A percentile compares a stretch with the other conserved stretches of the same genome.
Conservation (phyloP, 1,284 basidiomycete species). For the Mrakiaceae sp. region DNA sequence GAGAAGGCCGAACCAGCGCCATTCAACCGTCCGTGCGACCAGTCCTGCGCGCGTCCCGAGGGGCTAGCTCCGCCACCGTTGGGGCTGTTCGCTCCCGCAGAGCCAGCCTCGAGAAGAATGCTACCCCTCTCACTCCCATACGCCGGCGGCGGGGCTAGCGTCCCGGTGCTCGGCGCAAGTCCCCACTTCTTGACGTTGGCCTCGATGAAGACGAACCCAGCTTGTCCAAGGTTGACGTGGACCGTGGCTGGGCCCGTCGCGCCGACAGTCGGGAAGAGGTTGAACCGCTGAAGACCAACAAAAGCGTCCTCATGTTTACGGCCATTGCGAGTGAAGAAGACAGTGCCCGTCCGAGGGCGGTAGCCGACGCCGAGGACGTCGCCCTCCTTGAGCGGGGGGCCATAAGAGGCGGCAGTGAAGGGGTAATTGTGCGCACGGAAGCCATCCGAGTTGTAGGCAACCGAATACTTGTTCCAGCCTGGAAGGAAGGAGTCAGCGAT, state of each 20-base stretch:
- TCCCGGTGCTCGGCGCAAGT: conserved; percentile 84
- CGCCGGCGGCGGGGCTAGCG: conserved; percentile 85
- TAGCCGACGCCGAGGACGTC: conserved; percentile 90
- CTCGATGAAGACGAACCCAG: conserved; percentile 94
- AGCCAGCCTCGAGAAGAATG: conserved; percentile 78
- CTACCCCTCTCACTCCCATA: conserved; percentile 90
- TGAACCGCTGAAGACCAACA: conserved; percentile 71
- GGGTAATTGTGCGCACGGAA: conserved; percentile 98
- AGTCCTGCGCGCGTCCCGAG: conserved; percentile 10
- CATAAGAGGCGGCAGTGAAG: conserved; percentile 78
- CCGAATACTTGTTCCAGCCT: conserved; percentile 77
- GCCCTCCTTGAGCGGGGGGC: conserved; percentile 76
- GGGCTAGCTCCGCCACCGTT: conserved; percentile 18
- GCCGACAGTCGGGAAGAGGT: conserved; percentile 88
- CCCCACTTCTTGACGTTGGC: conserved; percentile 99
- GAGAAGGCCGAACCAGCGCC: conserved; percentile 5
- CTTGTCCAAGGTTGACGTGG: conserved; percentile 89
- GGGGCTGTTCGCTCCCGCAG: conserved; percentile 29
- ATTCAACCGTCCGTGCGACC: conserved; percentile 1
- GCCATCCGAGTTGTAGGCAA: conserved; percentile 83
- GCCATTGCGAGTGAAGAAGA: conserved; percentile 93
- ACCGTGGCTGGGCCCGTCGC: conserved; percentile 88
- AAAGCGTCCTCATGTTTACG: conserved; percentile 91
- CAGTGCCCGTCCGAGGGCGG: conserved; percentile 83
- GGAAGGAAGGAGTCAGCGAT: not conserved